Evolutionary conservation across 164 flowering plant genomes (phyloP).

Genomic region (Pachysandra terminalis): DNA sequence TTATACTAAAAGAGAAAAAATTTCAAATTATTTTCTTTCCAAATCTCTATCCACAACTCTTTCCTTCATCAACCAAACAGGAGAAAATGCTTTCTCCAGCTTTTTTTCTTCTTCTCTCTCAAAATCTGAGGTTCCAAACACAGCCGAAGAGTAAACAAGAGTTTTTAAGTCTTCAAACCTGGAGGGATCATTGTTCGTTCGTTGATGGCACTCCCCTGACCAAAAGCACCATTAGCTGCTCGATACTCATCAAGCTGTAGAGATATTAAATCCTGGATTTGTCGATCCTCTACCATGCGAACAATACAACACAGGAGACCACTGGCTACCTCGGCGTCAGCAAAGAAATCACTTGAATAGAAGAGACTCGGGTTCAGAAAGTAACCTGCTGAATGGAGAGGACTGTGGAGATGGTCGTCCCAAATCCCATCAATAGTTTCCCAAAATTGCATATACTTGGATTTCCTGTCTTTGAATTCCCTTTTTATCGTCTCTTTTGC

Average conservation of each 20-base stretch:
- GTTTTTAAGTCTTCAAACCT: constrained; percentile 24
- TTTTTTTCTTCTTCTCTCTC: too few species aligned
- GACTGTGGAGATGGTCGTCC: constrained; percentile 55
- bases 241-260: constrained; percentile 46
- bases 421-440: constrained; percentile 55
- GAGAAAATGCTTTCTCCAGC: too few species aligned
- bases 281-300: constrained; percentile 31
- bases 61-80: too few species aligned
- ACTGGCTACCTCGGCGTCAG: constrained; percentile 53
- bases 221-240: constrained; percentile 34
- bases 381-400: constrained; percentile 71
- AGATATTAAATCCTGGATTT: constrained; percentile 27
- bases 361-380: constrained; percentile 51
- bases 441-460: constrained; percentile 45
- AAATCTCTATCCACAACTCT: too few species aligned
- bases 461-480: constrained; percentile 28
- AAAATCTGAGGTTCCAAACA: too few species aligned
- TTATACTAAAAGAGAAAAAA: too few species aligned
- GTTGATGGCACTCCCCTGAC: constrained; percentile 23
- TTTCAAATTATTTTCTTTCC: too few species aligned
- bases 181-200: constrained; percentile 33
- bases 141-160: not conserved
- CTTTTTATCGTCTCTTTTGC: constrained; percentile 50
- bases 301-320: constrained; percentile 45
- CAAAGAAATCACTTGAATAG: constrained; percentile 39